phyloP scores from a whole-genome alignment of 805 yeast genomes.

The Hanseniaspora lachancei region DNA sequence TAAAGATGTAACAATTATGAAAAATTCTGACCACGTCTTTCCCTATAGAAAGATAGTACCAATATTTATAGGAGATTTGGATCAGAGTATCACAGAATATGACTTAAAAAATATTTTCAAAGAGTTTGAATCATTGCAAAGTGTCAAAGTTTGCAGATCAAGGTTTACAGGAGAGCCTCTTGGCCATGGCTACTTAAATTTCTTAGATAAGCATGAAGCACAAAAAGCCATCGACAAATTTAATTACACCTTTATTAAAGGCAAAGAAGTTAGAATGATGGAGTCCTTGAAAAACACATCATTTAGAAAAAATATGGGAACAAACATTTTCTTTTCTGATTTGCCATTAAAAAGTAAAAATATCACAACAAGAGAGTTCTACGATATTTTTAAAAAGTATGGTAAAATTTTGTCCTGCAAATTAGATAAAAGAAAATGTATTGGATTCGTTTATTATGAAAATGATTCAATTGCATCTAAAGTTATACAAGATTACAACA shows the following conservation, averaged over 20 bases:
- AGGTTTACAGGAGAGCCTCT: constrained; percentile 42
- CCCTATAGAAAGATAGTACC: constrained; percentile 21
- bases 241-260: constrained; percentile 34
- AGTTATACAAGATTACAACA: constrained; percentile 27
- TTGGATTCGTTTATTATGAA: constrained; percentile 32
- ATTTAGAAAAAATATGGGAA: constrained; percentile 34
- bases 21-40: constrained; percentile 1
- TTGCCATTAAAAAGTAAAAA: constrained; percentile 25
- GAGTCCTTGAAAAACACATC: constrained; percentile 37
- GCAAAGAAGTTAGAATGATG: constrained; percentile 42
- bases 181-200: constrained; percentile 65
- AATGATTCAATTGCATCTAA: constrained; percentile 25
- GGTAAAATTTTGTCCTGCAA: constrained; percentile 37
- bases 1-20: background rate
- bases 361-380: constrained; percentile 35
- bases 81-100: constrained; percentile 37
- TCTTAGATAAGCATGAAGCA: constrained; percentile 38
- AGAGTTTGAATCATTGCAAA: constrained; percentile 34
- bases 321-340: constrained; percentile 39
- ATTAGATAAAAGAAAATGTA: constrained; percentile 27
- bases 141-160: constrained; percentile 50
- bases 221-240: constrained; percentile 42
- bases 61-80: constrained; percentile 54
- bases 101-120: constrained; percentile 34
- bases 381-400: constrained; percentile 36